phyloP scores from a whole-genome alignment of 2,329 filamentous ascomycete species.

The Trichoderma hamatum region DNA sequence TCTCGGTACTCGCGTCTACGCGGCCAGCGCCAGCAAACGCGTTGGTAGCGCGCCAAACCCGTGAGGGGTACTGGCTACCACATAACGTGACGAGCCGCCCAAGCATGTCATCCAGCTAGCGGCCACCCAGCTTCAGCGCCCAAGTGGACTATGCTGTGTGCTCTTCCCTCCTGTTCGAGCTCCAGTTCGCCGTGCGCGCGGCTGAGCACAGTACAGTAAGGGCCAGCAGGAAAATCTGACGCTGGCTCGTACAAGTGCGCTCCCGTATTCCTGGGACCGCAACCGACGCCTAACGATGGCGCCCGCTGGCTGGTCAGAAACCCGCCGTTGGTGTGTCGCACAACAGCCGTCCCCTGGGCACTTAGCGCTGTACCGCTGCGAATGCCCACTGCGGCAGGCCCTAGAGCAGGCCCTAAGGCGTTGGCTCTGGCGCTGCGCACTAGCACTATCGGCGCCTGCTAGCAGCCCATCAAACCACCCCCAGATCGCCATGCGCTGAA shows the following conservation, averaged over 20 bases:
- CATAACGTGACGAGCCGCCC: slow-evolving; percentile 24
- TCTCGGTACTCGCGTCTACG: not conserved
- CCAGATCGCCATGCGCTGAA: slow-evolving; percentile 18
- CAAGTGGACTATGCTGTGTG: slow-evolving; percentile 1
- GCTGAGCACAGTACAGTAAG: slow-evolving; percentile 9
- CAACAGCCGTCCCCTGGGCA: slow-evolving; percentile 18
- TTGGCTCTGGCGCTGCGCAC: not conserved
- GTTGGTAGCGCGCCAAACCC: not conserved
- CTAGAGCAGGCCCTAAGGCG: not conserved
- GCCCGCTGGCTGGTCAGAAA: slow-evolving; percentile 9
- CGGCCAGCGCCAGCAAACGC: not conserved
- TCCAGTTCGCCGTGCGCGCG: slow-evolving; percentile 11
- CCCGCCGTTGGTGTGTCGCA: slow-evolving; percentile 25
- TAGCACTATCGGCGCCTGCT: not conserved
- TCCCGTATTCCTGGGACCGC: slow-evolving; percentile 21
- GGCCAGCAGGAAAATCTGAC: not conserved
- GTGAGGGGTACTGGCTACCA: not conserved
- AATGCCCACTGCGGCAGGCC: not conserved
- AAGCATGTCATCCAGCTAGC: slow-evolving; percentile 23
- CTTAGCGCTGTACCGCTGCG: not conserved
- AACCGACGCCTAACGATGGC: slow-evolving; percentile 14
- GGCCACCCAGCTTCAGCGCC: not conserved
- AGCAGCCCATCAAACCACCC: slow-evolving; percentile 7
- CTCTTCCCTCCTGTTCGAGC: not conserved
- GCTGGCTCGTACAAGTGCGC: slow-evolving; percentile 1